phyloP scores from a whole-genome alignment of 148 eudicot genomes.

The Nepenthes gracilis region DNA sequence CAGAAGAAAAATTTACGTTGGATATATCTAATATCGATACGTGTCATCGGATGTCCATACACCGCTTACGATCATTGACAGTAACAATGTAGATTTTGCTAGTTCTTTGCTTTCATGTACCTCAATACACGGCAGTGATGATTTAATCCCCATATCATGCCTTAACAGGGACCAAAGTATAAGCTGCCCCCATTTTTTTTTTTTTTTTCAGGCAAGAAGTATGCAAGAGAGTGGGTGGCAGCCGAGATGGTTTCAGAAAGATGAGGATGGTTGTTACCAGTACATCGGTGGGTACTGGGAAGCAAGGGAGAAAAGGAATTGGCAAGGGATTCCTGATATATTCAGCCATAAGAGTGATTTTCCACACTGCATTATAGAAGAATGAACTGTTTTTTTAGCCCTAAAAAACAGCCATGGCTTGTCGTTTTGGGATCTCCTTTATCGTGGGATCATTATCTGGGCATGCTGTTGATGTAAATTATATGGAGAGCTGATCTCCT shows the following conservation, averaged over 20 bases:
- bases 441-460: too few relatives aligned
- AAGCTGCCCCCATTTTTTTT: background rate
- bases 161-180: too few relatives aligned
- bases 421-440: too few relatives aligned
- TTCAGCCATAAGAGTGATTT: slow-evolving; percentile 55
- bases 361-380: slow-evolving; percentile 24
- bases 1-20: too few relatives aligned
- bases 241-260: slow-evolving; percentile 84
- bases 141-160: background rate
- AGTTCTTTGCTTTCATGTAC: background rate
- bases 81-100: too few relatives aligned
- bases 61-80: too few relatives aligned
- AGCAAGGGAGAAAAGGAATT: slow-evolving; percentile 49
- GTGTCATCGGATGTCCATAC: too few relatives aligned
- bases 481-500: too few relatives aligned
- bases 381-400: slow-evolving; percentile 23
- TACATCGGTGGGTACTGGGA: slow-evolving; percentile 93
- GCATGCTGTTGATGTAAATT: too few relatives aligned
- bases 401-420: too few relatives aligned
- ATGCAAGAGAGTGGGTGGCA: slow-evolving; percentile 95
- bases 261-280: slow-evolving; percentile 78
- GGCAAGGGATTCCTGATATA: slow-evolving; percentile 73
- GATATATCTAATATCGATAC: too few relatives aligned
- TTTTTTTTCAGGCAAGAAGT: slow-evolving; percentile 60
- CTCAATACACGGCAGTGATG: background rate